Percentiles rank a stretch among this genome's conserved stretches.
Evolutionary conservation across 768 basidiomycete genomes (phyloP).

Genomic region (Pleurotus salmoneostramineus): DNA sequence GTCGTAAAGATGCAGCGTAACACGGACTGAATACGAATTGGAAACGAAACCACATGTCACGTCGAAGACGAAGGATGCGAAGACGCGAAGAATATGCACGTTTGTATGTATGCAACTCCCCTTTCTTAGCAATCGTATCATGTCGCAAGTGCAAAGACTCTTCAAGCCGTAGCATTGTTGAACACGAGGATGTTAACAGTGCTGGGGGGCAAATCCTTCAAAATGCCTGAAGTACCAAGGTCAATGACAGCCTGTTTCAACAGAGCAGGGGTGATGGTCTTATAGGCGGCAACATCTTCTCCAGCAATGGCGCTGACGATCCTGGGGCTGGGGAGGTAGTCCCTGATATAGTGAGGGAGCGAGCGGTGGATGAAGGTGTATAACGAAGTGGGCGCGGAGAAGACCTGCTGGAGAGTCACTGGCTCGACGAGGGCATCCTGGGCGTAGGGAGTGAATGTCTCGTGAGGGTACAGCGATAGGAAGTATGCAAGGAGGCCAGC

Average conservation of each 20-base stretch:
- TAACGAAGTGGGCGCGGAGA: conserved; percentile 34
- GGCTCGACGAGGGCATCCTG: conserved; percentile 31
- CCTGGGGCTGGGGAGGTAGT: conserved; percentile 51
- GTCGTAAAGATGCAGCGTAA: no score
- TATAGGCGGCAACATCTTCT: not conserved
- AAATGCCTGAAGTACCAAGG: conserved; percentile 48
- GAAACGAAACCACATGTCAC: no score
- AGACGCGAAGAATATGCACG: no score
- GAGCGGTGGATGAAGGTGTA: conserved; percentile 52
- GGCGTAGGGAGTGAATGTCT: conserved; percentile 54
- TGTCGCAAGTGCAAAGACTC: not conserved
- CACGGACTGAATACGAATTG: no score
- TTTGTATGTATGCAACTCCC: no score
- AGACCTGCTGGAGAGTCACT: conserved; percentile 25
- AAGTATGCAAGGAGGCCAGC: conserved; percentile 91
- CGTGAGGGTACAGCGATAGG: conserved; percentile 79
- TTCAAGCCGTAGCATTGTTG: conserved; percentile 65
- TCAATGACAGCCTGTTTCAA: conserved; percentile 73
- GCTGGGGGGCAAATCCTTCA: conserved; percentile 45
- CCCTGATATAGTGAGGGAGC: conserved; percentile 55
- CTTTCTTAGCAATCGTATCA: no score
- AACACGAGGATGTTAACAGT: conserved; percentile 75
- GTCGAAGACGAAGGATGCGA: no score
- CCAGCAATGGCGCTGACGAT: conserved; percentile 36
- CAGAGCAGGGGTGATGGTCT: conserved; percentile 59